These are phyloP conservation scores for Malania oleifera DNA, from an alignment of 164 flowering plant genomes.

Conservation along the genomic window DNA sequence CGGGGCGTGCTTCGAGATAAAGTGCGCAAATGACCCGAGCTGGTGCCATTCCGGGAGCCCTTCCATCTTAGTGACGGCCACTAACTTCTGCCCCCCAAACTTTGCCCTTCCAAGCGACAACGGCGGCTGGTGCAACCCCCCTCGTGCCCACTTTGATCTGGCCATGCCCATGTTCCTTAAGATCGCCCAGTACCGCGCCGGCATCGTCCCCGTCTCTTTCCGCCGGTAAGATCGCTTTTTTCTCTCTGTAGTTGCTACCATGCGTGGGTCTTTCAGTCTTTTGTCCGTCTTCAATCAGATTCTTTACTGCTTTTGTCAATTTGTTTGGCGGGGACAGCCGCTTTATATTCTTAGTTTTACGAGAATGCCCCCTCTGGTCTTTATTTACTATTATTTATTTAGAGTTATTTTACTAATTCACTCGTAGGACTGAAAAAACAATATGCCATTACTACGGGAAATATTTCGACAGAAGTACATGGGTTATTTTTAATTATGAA, in stretches of 20 bases:
- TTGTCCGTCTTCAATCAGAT: no score
- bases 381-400: no score
- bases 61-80: conserved; percentile 46
- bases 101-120: conserved; percentile 40
- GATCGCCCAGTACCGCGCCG: conserved; percentile 55
- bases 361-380: no score
- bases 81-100: conserved; percentile 63
- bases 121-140: conserved; percentile 78
- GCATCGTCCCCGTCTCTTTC: conserved; percentile 57
- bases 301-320: no score
- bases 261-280: no score
- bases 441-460: no score
- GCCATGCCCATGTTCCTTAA: conserved; percentile 65
- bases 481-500: no score
- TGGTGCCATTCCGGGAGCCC: conserved; percentile 56
- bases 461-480: no score
- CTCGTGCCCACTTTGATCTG: conserved; percentile 61
- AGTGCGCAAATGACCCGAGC: conserved; percentile 33
- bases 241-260: not conserved
- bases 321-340: no score
- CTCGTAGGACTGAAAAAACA: no score
- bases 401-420: no score
- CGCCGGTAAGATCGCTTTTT: conserved; percentile 32
- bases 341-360: no score
- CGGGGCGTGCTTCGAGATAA: conserved; percentile 58